A percentile compares a stretch with the other conserved stretches of the same genome.
Evolutionary conservation across 78 protist genomes (phyloP).

Genomic region (Isochrysis galbana): DNA sequence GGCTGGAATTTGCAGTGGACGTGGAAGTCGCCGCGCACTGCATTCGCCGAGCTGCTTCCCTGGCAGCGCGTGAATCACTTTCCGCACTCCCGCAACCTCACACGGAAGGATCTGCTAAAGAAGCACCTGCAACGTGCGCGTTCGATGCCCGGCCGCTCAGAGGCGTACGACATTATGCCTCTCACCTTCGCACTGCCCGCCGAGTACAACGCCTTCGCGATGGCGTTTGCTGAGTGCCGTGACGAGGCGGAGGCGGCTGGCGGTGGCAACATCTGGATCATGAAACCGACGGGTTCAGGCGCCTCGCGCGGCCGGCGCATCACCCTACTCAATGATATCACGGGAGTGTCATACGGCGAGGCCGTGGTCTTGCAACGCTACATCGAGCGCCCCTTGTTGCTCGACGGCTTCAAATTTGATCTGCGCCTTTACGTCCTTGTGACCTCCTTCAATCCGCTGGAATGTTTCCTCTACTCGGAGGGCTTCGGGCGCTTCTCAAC

Average conservation of each 20-base stretch:
- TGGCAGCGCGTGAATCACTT: conserved; percentile 25
- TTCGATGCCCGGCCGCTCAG: neutral
- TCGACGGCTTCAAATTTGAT: conserved; percentile 53
- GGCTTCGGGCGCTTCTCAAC: neutral
- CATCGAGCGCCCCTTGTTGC: conserved; percentile 37
- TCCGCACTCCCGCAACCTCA: neutral
- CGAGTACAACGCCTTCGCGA: neutral
- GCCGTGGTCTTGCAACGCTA: conserved; percentile 35
- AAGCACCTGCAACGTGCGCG: neutral
- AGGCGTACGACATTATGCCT: neutral
- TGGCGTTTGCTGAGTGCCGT: neutral
- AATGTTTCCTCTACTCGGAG: neutral
- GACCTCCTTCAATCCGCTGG: neutral
- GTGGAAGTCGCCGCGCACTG: neutral
- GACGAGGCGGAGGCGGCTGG: neutral
- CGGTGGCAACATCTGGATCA: neutral
- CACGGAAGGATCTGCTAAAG: conserved; percentile 7
- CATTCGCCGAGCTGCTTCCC: conserved; percentile 12
- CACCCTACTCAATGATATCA: neutral
- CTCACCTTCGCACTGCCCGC: conserved; percentile 2
- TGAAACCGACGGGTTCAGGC: conserved; percentile 11
- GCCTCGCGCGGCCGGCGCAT: conserved; percentile 2
- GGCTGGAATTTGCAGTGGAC: conserved; percentile 26
- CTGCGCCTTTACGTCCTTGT: conserved; percentile 65
- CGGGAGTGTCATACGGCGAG: neutral